Percentiles rank a stretch among this genome's conserved stretches.
Conservation (phyloP, 306 rosid species). For the Vicia faba region DNA sequence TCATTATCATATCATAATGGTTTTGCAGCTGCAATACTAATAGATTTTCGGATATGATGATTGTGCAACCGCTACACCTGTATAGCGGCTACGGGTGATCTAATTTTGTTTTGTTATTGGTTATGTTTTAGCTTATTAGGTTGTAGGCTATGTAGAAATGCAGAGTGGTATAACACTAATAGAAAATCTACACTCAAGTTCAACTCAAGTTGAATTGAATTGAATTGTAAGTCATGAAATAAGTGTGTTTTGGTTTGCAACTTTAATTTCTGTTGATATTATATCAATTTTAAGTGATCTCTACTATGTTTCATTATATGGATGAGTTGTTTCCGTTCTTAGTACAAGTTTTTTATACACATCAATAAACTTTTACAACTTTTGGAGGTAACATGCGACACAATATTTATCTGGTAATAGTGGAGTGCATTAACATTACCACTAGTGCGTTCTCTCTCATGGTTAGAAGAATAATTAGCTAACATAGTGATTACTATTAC, state of each 20-base stretch:
- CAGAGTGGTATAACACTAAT: background rate
- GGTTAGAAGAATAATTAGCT: background rate
- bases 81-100: background rate
- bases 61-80: background rate
- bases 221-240: constrained; percentile 17
- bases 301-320: too few relatives aligned
- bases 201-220: constrained; percentile 54
- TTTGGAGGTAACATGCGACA: background rate
- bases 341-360: too few relatives aligned
- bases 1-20: background rate
- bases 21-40: too few relatives aligned
- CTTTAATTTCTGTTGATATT: background rate
- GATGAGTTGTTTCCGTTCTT: too few relatives aligned
- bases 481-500: background rate
- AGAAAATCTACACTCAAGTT: constrained; percentile 27
- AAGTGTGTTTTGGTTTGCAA: background rate
- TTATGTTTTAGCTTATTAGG: background rate
- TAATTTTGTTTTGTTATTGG: background rate
- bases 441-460: background rate
- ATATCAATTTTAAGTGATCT: background rate
- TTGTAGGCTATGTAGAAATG: background rate
- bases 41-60: background rate
- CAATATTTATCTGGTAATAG: background rate
- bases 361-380: background rate
- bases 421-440: constrained; percentile 9